Percentiles rank a stretch among this genome's conserved stretches.
Evolutionary conservation across 371 early-diverging fungal genomes (phyloP).

Genomic region (Mucor circinelloides): DNA sequence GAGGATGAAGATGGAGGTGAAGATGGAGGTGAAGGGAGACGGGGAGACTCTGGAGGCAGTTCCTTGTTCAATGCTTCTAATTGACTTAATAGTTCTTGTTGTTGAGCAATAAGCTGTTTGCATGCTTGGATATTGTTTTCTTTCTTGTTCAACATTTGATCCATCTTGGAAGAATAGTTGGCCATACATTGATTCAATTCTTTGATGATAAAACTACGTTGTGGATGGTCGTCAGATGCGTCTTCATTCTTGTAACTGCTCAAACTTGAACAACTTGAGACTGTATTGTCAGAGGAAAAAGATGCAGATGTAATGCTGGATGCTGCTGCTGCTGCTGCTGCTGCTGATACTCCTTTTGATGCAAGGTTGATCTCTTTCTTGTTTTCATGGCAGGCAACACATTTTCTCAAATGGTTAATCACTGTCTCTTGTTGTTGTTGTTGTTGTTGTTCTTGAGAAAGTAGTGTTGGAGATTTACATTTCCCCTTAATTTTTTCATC

Average conservation of each 20-base stretch:
- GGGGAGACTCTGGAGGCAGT: neutral
- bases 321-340: neutral
- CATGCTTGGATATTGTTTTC: slow-evolving; percentile 6
- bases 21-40: neutral
- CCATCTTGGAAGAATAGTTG: slow-evolving; percentile 12
- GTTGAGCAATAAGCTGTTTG: slow-evolving; percentile 14
- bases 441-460: neutral
- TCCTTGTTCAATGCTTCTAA: neutral
- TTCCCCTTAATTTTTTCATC: neutral
- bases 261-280: neutral
- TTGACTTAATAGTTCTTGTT: slow-evolving; percentile 8
- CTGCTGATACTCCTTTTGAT: neutral
- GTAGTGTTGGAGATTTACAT: neutral
- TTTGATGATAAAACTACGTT: slow-evolving; percentile 5
- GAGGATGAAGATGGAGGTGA: neutral
- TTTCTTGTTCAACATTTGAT: slow-evolving; percentile 2
- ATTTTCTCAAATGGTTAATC: slow-evolving; percentile 9
- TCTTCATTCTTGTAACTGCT: neutral
- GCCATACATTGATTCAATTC: slow-evolving; percentile 11
- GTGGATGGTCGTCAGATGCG: neutral
- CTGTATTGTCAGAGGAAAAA: neutral
- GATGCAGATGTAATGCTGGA: neutral
- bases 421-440: neutral
- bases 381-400: slow-evolving; percentile 13
- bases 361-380: neutral